Conservation (phyloP, 768 basidiomycete species). For the Mycena metata region DNA sequence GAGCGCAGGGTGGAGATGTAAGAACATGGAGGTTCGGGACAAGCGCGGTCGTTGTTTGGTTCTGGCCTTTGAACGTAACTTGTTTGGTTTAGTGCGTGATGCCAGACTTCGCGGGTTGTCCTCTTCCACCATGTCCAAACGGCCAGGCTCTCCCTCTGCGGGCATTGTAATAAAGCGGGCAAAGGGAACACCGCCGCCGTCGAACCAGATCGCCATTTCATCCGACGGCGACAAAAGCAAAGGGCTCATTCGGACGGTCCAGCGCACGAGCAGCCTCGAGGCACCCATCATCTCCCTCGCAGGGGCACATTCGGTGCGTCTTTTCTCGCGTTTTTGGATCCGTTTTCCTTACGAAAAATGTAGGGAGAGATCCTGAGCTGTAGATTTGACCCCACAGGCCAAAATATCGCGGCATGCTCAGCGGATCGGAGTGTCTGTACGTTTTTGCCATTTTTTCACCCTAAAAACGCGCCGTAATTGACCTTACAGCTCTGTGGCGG, state of each 20-base stretch:
- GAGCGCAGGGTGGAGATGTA: too few species aligned
- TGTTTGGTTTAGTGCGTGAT: too few species aligned
- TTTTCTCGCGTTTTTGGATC: not conserved
- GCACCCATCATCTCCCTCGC: conserved; percentile 94
- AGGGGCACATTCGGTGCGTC: conserved; percentile 86
- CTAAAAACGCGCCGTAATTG: conserved; percentile 11
- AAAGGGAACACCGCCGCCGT: conserved; percentile 61
- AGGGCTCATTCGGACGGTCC: conserved; percentile 85
- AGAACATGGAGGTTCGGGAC: too few species aligned
- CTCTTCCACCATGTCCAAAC: conserved; percentile 74
- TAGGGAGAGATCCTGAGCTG: conserved; percentile 92
- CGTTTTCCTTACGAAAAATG: conserved; percentile 14
- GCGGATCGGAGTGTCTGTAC: conserved; percentile 91
- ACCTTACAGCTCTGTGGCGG: conserved; percentile 80
- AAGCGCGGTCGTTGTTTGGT: too few species aligned
- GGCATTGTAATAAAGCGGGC: conserved; percentile 76
- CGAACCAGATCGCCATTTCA: conserved; percentile 83
- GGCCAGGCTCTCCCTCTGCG: conserved; percentile 69
- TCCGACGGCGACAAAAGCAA: conserved; percentile 81
- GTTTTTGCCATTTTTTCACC: conserved; percentile 48
- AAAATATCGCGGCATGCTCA: conserved; percentile 93
- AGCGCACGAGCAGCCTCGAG: conserved; percentile 92
- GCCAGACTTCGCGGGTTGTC: not conserved
- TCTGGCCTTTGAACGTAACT: too few species aligned
- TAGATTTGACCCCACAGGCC: conserved; percentile 94